Evolutionary conservation across 1,284 basidiomycete species (phyloP).

Genomic region (Austroboletus niveus): DNA sequence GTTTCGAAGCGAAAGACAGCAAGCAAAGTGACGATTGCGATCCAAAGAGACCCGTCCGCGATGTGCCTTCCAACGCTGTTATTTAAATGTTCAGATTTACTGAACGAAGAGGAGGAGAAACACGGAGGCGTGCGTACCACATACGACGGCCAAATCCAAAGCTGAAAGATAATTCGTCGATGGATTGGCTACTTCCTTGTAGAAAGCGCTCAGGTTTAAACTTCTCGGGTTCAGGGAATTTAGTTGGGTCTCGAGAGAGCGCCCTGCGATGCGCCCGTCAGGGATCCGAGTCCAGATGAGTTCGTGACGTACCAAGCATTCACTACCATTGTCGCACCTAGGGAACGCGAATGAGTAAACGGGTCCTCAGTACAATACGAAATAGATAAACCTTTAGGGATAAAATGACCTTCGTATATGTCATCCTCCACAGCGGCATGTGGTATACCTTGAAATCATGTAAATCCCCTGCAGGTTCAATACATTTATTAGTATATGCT

Average conservation of each 20-base stretch:
- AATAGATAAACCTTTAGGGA: conserved; percentile 36
- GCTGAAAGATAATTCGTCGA: conserved; percentile 29
- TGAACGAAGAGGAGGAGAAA: no score
- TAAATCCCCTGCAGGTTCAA: conserved; percentile 1
- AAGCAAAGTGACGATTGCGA: no score
- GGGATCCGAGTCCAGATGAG: no score
- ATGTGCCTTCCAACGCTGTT: no score
- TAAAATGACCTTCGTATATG: conserved; percentile 22
- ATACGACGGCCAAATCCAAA: conserved; percentile 40
- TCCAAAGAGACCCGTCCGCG: no score
- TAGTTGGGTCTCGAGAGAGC: conserved; percentile 20
- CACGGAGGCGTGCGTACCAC: conserved; percentile 12
- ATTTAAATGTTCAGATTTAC: no score
- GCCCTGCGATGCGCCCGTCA: conserved; percentile 20
- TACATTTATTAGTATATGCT: background rate
- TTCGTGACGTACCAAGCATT: no score
- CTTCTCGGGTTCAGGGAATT: no score
- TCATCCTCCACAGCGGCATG: conserved; percentile 38
- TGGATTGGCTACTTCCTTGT: no score
- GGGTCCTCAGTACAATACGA: background rate
- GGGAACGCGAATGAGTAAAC: background rate
- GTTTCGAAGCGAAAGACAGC: no score
- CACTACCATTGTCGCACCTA: no score
- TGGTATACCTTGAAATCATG: conserved; percentile 27
- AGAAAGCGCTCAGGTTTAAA: no score